These are phyloP conservation scores for Epichloe gansuensis DNA, from an alignment of 2,329 filamentous ascomycete species.

Conservation along the genomic window DNA sequence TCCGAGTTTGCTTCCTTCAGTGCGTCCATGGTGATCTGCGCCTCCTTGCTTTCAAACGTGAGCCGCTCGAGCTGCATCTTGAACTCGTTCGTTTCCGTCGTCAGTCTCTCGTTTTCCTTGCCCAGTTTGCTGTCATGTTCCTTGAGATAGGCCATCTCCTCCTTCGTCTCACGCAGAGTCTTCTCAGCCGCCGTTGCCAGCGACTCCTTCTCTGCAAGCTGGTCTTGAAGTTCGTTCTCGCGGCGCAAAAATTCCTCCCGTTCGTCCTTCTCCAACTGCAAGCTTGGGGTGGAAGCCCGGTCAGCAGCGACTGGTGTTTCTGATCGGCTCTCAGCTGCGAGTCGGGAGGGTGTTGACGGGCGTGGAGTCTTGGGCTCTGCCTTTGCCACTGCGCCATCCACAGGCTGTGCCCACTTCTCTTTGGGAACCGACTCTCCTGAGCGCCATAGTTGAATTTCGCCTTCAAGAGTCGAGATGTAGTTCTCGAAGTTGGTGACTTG, in stretches of 20 bases:
- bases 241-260: constrained; percentile 88
- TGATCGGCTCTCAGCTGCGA: constrained; percentile 43
- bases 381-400: constrained; percentile 32
- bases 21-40: constrained; percentile 93
- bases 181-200: constrained; percentile 69
- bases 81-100: constrained; percentile 76
- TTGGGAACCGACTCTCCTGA: constrained; percentile 77
- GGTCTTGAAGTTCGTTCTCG: constrained; percentile 95
- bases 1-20: constrained; percentile 93
- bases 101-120: constrained; percentile 82
- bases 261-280: constrained; percentile 89
- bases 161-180: constrained; percentile 66
- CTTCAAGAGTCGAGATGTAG: constrained; percentile 73
- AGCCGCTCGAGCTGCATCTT: constrained; percentile 96
- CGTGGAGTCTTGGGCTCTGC: constrained; percentile 32
- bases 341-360: constrained; percentile 39
- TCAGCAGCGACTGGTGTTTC: constrained; percentile 60
- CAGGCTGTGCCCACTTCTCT: constrained; percentile 69
- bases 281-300: constrained; percentile 71
- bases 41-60: constrained; percentile 92
- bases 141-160: constrained; percentile 74
- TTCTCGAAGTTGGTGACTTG: constrained; percentile 80
- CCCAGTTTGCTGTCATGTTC: constrained; percentile 72
- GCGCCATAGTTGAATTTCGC: constrained; percentile 79
- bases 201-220: constrained; percentile 84